phyloP scores from a whole-genome alignment of 768 basidiomycete species.

The Naganishia kalamii region DNA sequence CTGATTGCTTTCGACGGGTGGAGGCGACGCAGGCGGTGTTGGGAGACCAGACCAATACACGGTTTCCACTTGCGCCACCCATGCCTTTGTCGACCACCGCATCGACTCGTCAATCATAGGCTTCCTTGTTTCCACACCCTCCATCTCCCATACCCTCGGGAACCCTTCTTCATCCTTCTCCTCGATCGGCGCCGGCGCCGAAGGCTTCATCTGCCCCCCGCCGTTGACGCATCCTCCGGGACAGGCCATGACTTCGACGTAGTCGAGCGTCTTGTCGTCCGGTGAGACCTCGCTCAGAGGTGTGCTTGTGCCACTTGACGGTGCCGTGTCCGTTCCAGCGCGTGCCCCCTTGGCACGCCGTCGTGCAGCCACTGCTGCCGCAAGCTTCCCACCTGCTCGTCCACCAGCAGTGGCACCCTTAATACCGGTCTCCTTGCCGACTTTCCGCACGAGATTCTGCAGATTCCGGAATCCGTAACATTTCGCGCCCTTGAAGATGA shows the following conservation, averaged over 20 bases:
- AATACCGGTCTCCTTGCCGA: slow-evolving; percentile 76
- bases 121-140: slow-evolving; percentile 31
- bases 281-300: slow-evolving; percentile 16
- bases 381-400: slow-evolving; percentile 29
- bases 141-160: slow-evolving; percentile 53
- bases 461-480: slow-evolving; percentile 97
- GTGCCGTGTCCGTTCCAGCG: slow-evolving; percentile 19
- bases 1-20: slow-evolving; percentile 1
- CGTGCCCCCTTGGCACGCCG: slow-evolving; percentile 28
- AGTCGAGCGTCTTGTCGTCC: slow-evolving; percentile 43
- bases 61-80: slow-evolving; percentile 72
- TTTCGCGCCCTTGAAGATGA: slow-evolving; percentile 84
- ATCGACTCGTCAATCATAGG: slow-evolving; percentile 50
- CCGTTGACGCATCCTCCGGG: slow-evolving; percentile 96
- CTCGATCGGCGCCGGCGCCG: slow-evolving; percentile 26
- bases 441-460: slow-evolving; percentile 90
- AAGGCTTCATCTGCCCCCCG: slow-evolving; percentile 67
- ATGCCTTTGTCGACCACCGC: slow-evolving; percentile 75
- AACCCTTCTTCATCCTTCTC: slow-evolving; percentile 61
- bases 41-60: slow-evolving; percentile 64
- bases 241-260: slow-evolving; percentile 77
- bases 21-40: slow-evolving; percentile 53
- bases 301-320: slow-evolving; percentile 27
- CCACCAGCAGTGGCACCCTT: slow-evolving; percentile 52
- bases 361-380: slow-evolving; percentile 39